phyloP scores from a whole-genome alignment of 495 filamentous ascomycete genomes.

The Penicillium psychrofluorescens region DNA sequence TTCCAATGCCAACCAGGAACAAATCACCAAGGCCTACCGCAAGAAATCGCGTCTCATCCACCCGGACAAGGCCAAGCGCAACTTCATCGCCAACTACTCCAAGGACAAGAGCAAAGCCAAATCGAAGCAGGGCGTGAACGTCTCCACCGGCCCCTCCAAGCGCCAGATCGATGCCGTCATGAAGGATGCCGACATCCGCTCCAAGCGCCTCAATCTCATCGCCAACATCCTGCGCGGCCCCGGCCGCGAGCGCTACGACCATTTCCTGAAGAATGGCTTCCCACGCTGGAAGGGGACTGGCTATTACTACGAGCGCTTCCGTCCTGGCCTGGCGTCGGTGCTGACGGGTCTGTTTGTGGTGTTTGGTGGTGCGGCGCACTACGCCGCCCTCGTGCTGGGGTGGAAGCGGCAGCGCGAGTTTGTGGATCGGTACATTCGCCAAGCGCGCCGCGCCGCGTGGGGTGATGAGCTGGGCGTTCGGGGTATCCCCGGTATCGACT shows the following conservation, averaged over 20 bases:
- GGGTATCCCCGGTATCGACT: slow-evolving; percentile 60
- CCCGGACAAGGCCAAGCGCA: slow-evolving; percentile 89
- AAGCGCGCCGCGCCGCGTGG: slow-evolving; percentile 84
- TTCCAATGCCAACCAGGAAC: slow-evolving; percentile 69
- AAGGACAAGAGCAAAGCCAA: slow-evolving; percentile 53
- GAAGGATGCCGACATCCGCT: slow-evolving; percentile 72
- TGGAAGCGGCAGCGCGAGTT: slow-evolving; percentile 89
- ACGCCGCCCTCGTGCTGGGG: slow-evolving; percentile 70
- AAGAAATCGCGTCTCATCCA: slow-evolving; percentile 77
- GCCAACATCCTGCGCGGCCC: slow-evolving; percentile 77
- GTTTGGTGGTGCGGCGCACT: slow-evolving; percentile 78
- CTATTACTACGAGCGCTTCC: slow-evolving; percentile 93
- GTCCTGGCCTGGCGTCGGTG: slow-evolving; percentile 82
- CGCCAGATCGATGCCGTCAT: slow-evolving; percentile 65
- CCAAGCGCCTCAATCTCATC: slow-evolving; percentile 74
- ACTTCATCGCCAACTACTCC: slow-evolving; percentile 65
- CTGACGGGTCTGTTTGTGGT: slow-evolving; percentile 77
- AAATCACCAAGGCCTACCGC: slow-evolving; percentile 88
- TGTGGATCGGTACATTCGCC: slow-evolving; percentile 81
- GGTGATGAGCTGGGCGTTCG: slow-evolving; percentile 64
- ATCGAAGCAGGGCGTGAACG: slow-evolving; percentile 53
- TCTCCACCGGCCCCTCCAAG: slow-evolving; percentile 62
- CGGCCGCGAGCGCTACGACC: slow-evolving; percentile 80
- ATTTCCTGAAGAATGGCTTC: slow-evolving; percentile 92
- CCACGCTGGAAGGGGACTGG: slow-evolving; percentile 94